Evolutionary conservation across 148 eudicot species (phyloP).

Genomic region (Pharnaceum exiguum): DNA sequence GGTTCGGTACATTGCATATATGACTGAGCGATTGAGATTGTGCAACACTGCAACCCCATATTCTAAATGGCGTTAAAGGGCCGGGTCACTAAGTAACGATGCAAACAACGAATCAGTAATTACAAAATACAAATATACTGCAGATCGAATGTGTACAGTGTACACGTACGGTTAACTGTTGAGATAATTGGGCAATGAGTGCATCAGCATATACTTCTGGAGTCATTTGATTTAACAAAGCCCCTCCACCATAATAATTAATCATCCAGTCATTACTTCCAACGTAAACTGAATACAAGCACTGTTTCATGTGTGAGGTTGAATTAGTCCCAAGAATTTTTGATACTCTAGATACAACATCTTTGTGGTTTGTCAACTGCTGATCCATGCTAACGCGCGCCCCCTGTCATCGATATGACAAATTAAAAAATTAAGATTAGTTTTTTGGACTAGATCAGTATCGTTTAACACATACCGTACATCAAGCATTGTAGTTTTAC

Average conservation of each 20-base stretch:
- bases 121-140: background rate
- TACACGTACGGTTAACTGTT: slow-evolving; percentile 22
- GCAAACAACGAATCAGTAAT: background rate
- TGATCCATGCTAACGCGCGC: slow-evolving; percentile 26
- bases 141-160: too few species aligned
- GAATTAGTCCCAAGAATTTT: slow-evolving; percentile 7
- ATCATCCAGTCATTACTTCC: slow-evolving; percentile 43
- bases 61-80: too few species aligned
- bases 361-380: slow-evolving; percentile 19
- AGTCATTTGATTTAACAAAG: background rate
- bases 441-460: too few species aligned
- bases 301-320: slow-evolving; percentile 10
- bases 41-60: too few species aligned
- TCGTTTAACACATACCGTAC: too few species aligned
- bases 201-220: slow-evolving; percentile 21
- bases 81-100: too few species aligned
- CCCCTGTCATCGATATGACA: slow-evolving; percentile 8
- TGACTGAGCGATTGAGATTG: too few species aligned
- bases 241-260: slow-evolving; percentile 19
- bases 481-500: too few species aligned
- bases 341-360: slow-evolving; percentile 18
- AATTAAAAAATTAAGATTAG: background rate
- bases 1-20: too few species aligned
- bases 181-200: slow-evolving; percentile 23
- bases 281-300: slow-evolving; percentile 33